phyloP scores from a whole-genome alignment of 2,329 filamentous ascomycete genomes.

The Trichoderma simmonsii region DNA sequence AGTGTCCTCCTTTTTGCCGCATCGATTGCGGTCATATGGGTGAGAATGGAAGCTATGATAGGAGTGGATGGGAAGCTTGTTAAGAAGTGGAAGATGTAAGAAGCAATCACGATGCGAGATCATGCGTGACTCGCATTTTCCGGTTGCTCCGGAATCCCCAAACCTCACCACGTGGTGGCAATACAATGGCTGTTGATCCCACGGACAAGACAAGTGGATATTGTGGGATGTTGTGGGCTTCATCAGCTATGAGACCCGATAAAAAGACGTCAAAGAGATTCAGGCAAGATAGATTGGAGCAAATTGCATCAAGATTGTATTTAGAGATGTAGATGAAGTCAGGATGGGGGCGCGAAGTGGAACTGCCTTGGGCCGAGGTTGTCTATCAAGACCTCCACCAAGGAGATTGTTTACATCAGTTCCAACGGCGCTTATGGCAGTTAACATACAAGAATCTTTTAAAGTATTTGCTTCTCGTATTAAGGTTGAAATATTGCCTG shows the following conservation, averaged over 20 bases:
- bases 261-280: background rate
- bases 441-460: background rate
- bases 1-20: background rate
- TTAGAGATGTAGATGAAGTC: background rate
- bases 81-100: slow-evolving; percentile 10
- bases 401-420: background rate
- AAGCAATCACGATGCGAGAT: background rate
- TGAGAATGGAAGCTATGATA: slow-evolving; percentile 6
- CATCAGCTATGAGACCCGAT: background rate
- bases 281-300: background rate
- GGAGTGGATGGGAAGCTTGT: background rate
- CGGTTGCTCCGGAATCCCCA: background rate
- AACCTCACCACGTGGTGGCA: background rate
- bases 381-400: background rate
- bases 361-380: background rate
- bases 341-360: background rate
- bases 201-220: background rate
- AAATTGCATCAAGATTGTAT: background rate
- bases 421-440: background rate
- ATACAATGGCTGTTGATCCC: background rate
- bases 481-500: background rate
- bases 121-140: background rate
- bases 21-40: background rate
- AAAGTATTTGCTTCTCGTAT: background rate
- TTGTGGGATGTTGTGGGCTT: background rate